Conservation (phyloP, 345 rosid species). For the Theobroma cacao region DNA sequence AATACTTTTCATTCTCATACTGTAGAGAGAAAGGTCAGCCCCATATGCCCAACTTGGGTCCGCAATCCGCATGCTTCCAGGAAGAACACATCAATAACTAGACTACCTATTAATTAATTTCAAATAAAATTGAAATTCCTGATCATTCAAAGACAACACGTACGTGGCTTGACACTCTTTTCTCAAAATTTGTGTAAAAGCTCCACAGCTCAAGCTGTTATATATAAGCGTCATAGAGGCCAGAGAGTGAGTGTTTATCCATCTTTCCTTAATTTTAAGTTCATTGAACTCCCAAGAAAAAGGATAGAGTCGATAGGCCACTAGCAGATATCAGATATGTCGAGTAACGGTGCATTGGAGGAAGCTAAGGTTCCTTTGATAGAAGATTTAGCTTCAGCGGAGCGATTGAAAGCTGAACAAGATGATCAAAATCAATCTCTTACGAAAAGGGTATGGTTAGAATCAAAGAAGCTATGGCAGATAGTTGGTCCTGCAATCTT, state of each 20-base stretch:
- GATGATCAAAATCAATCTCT: slow-evolving; percentile 14
- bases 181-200: neutral
- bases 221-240: neutral
- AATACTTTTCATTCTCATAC: neutral
- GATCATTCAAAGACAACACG: neutral
- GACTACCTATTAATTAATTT: neutral
- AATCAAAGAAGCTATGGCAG: slow-evolving; percentile 84
- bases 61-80: neutral
- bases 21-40: neutral
- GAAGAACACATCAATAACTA: neutral
- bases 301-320: no score
- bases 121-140: neutral
- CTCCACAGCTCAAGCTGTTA: neutral
- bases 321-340: neutral
- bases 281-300: neutral
- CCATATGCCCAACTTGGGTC: neutral
- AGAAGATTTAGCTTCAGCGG: slow-evolving; percentile 4
- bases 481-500: slow-evolving; percentile 87
- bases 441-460: slow-evolving; percentile 48
- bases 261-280: neutral
- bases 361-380: slow-evolving; percentile 37
- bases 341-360: slow-evolving; percentile 15
- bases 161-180: neutral
- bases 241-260: no score
- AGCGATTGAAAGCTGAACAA: slow-evolving; percentile 1